These are phyloP conservation scores for Trebouxia gelatinosa DNA, from an alignment of 163 green algal species.

Conservation along the genomic window DNA sequence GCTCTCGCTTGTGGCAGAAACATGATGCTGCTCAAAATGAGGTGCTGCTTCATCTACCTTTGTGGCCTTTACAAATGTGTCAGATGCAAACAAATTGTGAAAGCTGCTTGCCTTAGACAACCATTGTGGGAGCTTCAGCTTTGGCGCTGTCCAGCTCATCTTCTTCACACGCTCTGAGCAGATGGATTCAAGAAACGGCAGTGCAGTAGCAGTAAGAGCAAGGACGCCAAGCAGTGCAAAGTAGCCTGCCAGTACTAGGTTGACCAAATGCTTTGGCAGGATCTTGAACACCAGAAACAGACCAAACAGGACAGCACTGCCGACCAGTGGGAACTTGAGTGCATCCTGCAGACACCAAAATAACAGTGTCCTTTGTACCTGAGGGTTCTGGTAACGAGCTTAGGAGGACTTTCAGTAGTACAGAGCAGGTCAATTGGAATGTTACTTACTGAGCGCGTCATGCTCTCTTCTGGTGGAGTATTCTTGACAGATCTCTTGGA, in stretches of 20 bases:
- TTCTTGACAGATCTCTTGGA: conserved; percentile 78
- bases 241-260: conserved; percentile 88
- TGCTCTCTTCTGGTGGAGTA: conserved; percentile 67
- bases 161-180: too few species aligned
- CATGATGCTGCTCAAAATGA: too few species aligned
- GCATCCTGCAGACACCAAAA: conserved; percentile 73
- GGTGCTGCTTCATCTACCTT: too few species aligned
- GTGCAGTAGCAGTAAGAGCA: conserved; percentile 65
- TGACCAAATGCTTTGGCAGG: conserved; percentile 91
- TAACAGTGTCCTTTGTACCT: background rate
- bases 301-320: conserved; percentile 87
- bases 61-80: too few species aligned
- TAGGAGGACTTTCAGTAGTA: background rate
- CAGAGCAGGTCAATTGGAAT: background rate
- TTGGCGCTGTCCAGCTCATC: too few species aligned
- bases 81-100: too few species aligned
- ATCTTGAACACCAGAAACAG: conserved; percentile 98
- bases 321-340: conserved; percentile 93
- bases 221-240: conserved; percentile 89
- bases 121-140: too few species aligned
- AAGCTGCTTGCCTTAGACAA: too few species aligned
- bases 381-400: background rate
- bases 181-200: conserved; percentile 63
- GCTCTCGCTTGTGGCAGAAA: too few species aligned
- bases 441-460: conserved; percentile 70